Percentiles rank a stretch among this genome's conserved stretches.
phyloP scores from a whole-genome alignment of 768 basidiomycete species.

The Macrolepiota albuminosa region DNA sequence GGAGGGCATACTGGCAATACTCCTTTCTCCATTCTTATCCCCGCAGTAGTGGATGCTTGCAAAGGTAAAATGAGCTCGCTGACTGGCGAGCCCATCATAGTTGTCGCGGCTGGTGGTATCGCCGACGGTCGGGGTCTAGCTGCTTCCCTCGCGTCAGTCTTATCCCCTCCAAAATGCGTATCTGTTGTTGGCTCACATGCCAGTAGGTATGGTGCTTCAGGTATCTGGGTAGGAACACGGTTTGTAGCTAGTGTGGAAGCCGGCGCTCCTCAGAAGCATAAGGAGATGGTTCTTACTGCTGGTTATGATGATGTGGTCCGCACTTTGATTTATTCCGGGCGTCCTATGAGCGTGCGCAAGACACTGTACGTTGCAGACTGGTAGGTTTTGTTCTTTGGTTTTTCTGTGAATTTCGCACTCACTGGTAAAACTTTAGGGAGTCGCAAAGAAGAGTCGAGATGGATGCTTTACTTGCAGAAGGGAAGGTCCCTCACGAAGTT shows the following conservation, averaged over 20 bases:
- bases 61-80: constrained; percentile 66
- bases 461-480: constrained; percentile 49
- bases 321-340: constrained; percentile 72
- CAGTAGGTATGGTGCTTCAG: constrained; percentile 71
- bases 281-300: constrained; percentile 59
- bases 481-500: constrained; percentile 71
- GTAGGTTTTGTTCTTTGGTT: constrained; percentile 28
- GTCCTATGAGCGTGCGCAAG: constrained; percentile 78
- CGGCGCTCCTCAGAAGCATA: constrained; percentile 70
- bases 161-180: not conserved
- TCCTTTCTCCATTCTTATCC: constrained; percentile 77
- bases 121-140: constrained; percentile 81
- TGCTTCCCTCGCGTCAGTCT: constrained; percentile 57
- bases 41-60: constrained; percentile 78
- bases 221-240: constrained; percentile 86
- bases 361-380: constrained; percentile 77
- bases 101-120: constrained; percentile 84
- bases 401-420: not conserved
- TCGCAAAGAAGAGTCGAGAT: constrained; percentile 56
- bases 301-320: constrained; percentile 72
- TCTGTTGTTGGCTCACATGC: not conserved
- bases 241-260: constrained; percentile 83
- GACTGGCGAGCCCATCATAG: constrained; percentile 69
- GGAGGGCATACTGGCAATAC: constrained; percentile 88
- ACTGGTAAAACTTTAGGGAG: constrained; percentile 41